phyloP scores from a whole-genome alignment of 805 yeast genomes.

The Monosporozyma yasuniensis region DNA sequence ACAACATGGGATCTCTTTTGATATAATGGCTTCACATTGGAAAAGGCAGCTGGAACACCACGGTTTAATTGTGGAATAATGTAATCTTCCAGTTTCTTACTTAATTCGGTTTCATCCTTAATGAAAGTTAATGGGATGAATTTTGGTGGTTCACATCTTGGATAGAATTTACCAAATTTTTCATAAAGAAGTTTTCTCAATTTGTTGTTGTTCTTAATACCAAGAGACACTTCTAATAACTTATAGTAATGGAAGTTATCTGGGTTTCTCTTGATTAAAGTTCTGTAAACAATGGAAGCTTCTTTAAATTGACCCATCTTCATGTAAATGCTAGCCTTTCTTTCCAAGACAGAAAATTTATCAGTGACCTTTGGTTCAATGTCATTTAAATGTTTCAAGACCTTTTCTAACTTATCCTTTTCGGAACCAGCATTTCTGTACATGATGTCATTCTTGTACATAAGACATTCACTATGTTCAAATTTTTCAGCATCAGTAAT shows the following conservation, averaged over 20 bases:
- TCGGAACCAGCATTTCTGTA: constrained; percentile 49
- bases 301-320: constrained; percentile 49
- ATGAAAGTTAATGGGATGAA: constrained; percentile 71
- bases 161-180: constrained; percentile 60
- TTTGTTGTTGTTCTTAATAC: constrained; percentile 37
- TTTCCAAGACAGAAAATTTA: constrained; percentile 52
- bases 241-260: constrained; percentile 61
- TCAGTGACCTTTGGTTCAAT: constrained; percentile 49
- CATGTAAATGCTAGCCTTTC: constrained; percentile 54
- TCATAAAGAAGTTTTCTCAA: constrained; percentile 53
- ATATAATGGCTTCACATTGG: constrained; percentile 75
- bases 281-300: constrained; percentile 60
- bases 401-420: constrained; percentile 39
- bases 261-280: constrained; percentile 75
- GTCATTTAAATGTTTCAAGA: constrained; percentile 50
- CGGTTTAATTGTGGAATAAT: constrained; percentile 53
- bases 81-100: constrained; percentile 42
- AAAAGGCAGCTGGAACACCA: constrained; percentile 87
- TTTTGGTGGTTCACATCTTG: constrained; percentile 72
- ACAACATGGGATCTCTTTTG: constrained; percentile 34
- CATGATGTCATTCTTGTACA: constrained; percentile 64
- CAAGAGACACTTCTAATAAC: constrained; percentile 57
- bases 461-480: constrained; percentile 73
- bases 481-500: constrained; percentile 55
- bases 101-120: constrained; percentile 39